Evolutionary conservation across 2,329 filamentous ascomycete species (phyloP).

Genomic region (Dactylellina haptotyla): DNA sequence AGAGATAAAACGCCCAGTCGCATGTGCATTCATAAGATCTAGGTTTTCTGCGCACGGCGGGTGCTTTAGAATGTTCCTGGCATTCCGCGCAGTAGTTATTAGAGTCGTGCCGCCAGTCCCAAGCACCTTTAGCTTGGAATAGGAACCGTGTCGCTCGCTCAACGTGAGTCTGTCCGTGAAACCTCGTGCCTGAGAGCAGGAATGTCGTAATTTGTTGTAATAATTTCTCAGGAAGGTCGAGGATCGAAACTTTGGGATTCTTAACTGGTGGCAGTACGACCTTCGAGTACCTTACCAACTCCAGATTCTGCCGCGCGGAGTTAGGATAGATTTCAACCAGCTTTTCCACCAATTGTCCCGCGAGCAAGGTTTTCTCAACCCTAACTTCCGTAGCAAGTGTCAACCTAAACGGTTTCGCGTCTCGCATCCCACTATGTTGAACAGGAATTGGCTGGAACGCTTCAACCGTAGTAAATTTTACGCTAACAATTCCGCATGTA

Average conservation of each 20-base stretch:
- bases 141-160: conserved; percentile 1
- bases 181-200: conserved; percentile 1
- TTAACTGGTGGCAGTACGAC: not conserved
- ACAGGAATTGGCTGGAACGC: conserved; percentile 17
- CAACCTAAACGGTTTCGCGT: not conserved
- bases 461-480: conserved; percentile 26
- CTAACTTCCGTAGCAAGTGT: conserved; percentile 7
- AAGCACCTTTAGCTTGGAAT: conserved; percentile 2
- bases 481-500: conserved; percentile 15
- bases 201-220: not conserved
- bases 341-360: not conserved
- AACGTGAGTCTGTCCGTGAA: not conserved
- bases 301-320: not conserved
- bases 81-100: conserved; percentile 5
- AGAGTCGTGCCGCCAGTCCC: conserved; percentile 21
- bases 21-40: not conserved
- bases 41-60: not conserved
- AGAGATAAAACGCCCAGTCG: conserved; percentile 8
- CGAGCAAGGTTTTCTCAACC: not conserved
- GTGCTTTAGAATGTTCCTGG: not conserved
- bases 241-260: not conserved
- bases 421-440: not conserved
- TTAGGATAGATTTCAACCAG: not conserved
- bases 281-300: not conserved
- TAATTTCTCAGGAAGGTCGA: not conserved